Evolutionary conservation across 495 filamentous ascomycete genomes (phyloP), one percentile per base, ranked within the genome.

Genomic region (Penicillium malachiteum): DNA sequence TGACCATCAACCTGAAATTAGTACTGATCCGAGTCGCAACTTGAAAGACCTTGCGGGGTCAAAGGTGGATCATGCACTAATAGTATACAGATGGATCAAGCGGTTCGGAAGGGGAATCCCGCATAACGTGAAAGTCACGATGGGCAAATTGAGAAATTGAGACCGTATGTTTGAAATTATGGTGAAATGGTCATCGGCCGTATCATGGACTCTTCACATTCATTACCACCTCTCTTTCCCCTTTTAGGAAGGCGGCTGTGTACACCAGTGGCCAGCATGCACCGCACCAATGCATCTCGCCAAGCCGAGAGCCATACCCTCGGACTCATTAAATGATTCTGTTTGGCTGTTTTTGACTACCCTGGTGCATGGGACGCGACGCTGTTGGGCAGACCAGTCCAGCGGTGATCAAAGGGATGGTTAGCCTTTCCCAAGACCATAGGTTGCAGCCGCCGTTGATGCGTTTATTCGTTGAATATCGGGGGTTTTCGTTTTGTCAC

Each of bases 361-460:
- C 44, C 49, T 34, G 49, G 41, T 56, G 55, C 50, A 61, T 62
- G 64, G 57, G 47, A 64, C 55, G 53, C 58, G 52, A 55, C 53
- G 50, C 55, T 56, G 61, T 62, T 64, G 64, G 64, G 42, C 49
- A 55, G 50, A 59, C 61, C 58, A 59, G 40, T 47, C 61, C 48
- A 48, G 56, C 58, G 58, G 64, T 54, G 61, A 61, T 60, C 34
- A 43, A 57, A 39, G 45, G 52, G 48, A 53, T 59, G 58, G 55
- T 62, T 67, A 61, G 64, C 55, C 48, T 60, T 52, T 66, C 32
- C 56, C 47, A 62, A 35, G 18, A 33, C 55, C 48, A 47, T 48
- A 56, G 54, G 32, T 45, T 39, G 54, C 55, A 67, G 57, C 42
- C 63, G 63, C 57, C 58, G 55, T 55, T 62, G 33, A 18, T 51